Base-by-base conservation (phyloP, 495 filamentous ascomycete genomes). In the Podospora conica region DNA sequence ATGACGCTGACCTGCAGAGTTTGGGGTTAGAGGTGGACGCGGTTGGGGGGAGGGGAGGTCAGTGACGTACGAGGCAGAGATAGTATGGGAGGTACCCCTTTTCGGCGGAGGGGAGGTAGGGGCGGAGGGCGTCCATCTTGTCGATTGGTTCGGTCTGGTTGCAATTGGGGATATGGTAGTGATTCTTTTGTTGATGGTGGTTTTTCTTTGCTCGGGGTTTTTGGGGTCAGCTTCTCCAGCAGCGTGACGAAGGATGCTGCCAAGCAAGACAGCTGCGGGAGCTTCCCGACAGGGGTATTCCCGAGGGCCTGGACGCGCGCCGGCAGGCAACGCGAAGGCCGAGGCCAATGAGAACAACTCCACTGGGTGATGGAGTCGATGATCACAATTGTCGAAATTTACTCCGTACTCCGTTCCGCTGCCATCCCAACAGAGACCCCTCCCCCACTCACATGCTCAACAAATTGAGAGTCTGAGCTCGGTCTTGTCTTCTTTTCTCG, bases 1-100 rank as follows among this genome's bases (percentile, higher is more conserved):
- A 94, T 81, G 55, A 90, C 72, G 58, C 90, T 90, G 70, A 94
- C 82, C 91, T 95, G 58, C 12, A 28, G 9, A 20, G 15, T 0
- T 28, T 21, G 10, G 59, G 59, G 31, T 69, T 57, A 71, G 62
- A 10, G 31, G 24, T 4, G 10, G 53, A 12, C 3, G 12, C 48
- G 48, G 48, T 27, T 11, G 58, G 27, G n/a, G 27, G n/a, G 22
- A 48, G 28, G 62, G 31, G 9, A 33, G n/a, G 54, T 21, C 9
- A 29, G 55, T 22, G 20, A 73, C 80, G 62, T 78, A 84, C 81
- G n/a, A 79, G 64, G 28, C 79, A 74, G 60, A 84, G 76, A 66
- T 83, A 83, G 61, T 80, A 80, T 20, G 81, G 81, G 12, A 83
- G 69, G 61, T 79, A 76, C 20, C 81, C 81, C 63, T 82, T 76